Base-by-base conservation (phyloP, 78 protist genomes). In the Monocercomonoides exilis region DNA sequence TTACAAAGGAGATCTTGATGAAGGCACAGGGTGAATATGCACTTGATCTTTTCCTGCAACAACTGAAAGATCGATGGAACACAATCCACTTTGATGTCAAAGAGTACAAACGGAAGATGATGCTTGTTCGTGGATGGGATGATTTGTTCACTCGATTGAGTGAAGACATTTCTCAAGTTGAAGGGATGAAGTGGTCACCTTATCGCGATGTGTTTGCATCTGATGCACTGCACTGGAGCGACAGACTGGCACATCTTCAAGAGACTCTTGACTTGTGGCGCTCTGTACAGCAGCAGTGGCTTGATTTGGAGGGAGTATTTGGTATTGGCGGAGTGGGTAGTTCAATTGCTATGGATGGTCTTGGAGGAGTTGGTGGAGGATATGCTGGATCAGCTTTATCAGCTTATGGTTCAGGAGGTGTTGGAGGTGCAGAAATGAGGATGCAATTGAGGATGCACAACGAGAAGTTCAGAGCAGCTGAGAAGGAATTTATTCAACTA, bases 1-100 rank as follows among this genome's bases (percentile, higher is more conserved):
- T 54, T 21, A 54, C 70, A 87, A 86, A 92, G 85, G 97, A 95
- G 36, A 91, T 96, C 2, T 38, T 96, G 70, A 34, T 90, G 29
- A 81, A 85, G 1, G 98, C 98, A 0, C 96, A 94, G 91, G 99
- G 99, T 21, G 99, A 97, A 90, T 85, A 94, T 87, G 98, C 92
- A 0, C 92, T 97, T 2, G 99, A 96, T 77, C 95, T 92, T 88
- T 96, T 90, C 89, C 85, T 97, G 84, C 54, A 84, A 42, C 90
- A 91, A 63, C 92, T 96, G 4, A 36, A 87, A 5, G 96, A 95
- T 84, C 35, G n/a, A 46, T 96, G 99, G 99, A 29, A 80, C n/a
- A 63, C 38, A 1, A 44, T 33, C 32, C 93, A 87, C 87, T 80
- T 97, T 6, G 98, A 96, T 29, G 84, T 95, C 0, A 96, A 94